Evolutionary conservation across 352 stramenopile species (phyloP), one percentile per base, ranked within the genome.

Genomic region (Pythium periplocum): DNA sequence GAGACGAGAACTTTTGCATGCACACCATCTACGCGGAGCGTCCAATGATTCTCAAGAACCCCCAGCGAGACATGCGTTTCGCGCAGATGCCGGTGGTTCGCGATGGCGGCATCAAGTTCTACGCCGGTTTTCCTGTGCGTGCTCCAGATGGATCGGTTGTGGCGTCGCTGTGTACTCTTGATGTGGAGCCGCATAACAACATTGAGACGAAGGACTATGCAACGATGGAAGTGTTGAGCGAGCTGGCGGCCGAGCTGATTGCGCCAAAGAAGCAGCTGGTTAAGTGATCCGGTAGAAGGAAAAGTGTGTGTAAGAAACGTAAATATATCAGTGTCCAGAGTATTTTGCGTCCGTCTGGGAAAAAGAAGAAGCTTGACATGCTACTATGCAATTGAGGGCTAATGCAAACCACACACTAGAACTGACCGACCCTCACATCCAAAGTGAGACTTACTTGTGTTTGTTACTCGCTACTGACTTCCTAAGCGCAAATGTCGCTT

Each of bases 161-260:
- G 3, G 73, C 67, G 3, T 73, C 65, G 12, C 48, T 87, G 12
- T 82, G 73, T 39, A 53, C 73, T 6, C 61, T 63, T 5, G 76
- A 87, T 42, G 55, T 57, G 3, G 50, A 57, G 9, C 61, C 78
- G 6, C 73, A 86, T 55, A 66, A 75, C 53, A 75, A 80, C 56
- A 80, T 89, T 55, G 73, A 71, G 11, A 82, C 71, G 34, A 82
- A 82, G 55, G 73, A 89, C 54, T 89, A 87, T 53, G 73, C 78
- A 17, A 89, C 78, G 12, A 89, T 87, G 78, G 64, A 86, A 40
- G 62, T 64, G 57, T 65, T 87, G 17, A 60, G 61, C 39, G 72
- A 83, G 51, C 62, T 87, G 26, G 73, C 73, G 2, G 68, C 67
- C 5, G 73, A 86, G 8, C 64, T 26, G 17, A 26, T 26, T 26